These are phyloP conservation scores for Lactarius trivialis DNA, from an alignment of 768 basidiomycete genomes.

Conservation along the genomic window DNA sequence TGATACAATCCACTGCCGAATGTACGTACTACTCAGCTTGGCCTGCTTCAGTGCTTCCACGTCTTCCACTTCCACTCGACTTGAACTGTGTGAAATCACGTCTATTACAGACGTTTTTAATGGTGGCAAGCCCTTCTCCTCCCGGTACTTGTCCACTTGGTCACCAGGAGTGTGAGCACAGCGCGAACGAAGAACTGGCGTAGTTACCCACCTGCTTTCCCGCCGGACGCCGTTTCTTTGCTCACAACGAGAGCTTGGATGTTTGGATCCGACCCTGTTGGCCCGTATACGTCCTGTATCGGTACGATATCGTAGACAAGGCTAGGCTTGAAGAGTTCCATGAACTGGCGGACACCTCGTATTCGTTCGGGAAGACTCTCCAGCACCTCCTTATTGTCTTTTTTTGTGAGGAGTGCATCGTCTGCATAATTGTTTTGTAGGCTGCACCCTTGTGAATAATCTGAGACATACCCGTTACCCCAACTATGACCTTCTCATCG, in stretches of 20 bases:
- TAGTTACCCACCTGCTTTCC: conserved; percentile 52
- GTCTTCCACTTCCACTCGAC: conserved; percentile 58
- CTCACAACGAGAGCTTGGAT: conserved; percentile 92
- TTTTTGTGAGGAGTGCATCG: conserved; percentile 62
- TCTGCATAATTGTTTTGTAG: conserved; percentile 35
- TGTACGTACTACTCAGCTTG: conserved; percentile 94
- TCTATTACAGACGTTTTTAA: conserved; percentile 76
- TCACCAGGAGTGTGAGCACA: not conserved
- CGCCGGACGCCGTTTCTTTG: conserved; percentile 79
- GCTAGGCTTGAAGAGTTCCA: conserved; percentile 60
- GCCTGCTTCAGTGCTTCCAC: conserved; percentile 60
- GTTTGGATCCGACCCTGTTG: conserved; percentile 79
- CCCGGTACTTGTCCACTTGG: conserved; percentile 59
- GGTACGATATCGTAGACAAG: conserved; percentile 63
- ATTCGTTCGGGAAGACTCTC: conserved; percentile 55
- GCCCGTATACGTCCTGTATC: conserved; percentile 84
- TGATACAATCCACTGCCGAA: conserved; percentile 76
- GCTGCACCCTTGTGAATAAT: not conserved
- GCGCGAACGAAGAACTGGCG: not conserved
- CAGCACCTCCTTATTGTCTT: conserved; percentile 61
- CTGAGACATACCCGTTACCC: conserved; percentile 61
- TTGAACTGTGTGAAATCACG: conserved; percentile 69
- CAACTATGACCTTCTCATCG: conserved; percentile 74
- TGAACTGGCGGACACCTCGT: conserved; percentile 55
- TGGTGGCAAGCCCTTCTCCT: conserved; percentile 47